Base-by-base conservation (phyloP, 495 filamentous ascomycete species). In the Talaromyces borbonicus region DNA sequence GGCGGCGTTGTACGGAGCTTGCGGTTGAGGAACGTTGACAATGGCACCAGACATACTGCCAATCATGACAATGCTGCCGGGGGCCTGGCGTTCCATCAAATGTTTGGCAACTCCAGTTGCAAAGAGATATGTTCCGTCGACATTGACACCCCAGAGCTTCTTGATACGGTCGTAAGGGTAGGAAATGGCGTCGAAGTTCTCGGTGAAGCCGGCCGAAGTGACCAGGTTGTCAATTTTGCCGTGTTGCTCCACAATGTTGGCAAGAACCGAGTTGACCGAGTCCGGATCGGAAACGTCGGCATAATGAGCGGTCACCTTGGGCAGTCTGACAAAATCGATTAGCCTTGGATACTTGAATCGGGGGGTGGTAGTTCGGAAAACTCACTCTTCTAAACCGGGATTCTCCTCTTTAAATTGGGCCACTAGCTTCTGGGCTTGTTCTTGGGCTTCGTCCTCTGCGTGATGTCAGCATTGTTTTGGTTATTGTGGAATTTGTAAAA, bases 21-120 rank as follows among this genome's bases (percentile, higher is more conserved):
- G 90, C 5, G 88, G 88, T 61, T 98, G 90, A 2, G 90, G 90
- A 5, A 96, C 80, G 49, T 96, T 96, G 57, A 96, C 90, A 52
- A 96, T 87, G 27, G 80, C 63, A 32, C 88, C 90, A 25, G 81
- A 87, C 92, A 98, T 96, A 74, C 82, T 88, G 12, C 88, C 89
- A 53, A 96, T 95, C 69, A 95, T 86, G 49, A 96, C 84, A 62
- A 97, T 87, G 65, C 82, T 90, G 4, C 92, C 90, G 3, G 77
- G 71, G 12, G 72, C 69, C 52, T 87, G 78, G 50, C 86, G 78
- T 53, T 79, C 80, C 80, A 95, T 90, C 49, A 98, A 63, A 53
- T 97, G 90, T 59, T 84, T 83, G 12, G 90, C 90, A 14, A 95
- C 81, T 16, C 77, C 83, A 9, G 78, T 82, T 2, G 90, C 87